Conservation (phyloP, 1,139 yeast species). For the Blastobotrys persicus region DNA sequence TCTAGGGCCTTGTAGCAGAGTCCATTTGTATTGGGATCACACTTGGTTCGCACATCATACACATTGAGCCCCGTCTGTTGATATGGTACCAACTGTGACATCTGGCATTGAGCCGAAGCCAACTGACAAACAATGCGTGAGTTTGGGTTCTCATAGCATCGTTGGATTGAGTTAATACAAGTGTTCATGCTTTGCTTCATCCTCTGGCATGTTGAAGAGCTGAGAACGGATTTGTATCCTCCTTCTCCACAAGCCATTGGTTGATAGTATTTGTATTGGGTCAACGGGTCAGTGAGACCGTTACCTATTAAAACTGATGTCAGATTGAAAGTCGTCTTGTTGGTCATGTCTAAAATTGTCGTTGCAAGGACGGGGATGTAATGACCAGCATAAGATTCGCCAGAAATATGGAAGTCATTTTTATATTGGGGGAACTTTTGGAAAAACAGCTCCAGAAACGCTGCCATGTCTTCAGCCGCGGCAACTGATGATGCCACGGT, state of each 20-base stretch:
- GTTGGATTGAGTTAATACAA: constrained; percentile 72
- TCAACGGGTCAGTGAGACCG: constrained; percentile 91
- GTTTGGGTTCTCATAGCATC: constrained; percentile 68
- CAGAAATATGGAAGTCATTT: constrained; percentile 87
- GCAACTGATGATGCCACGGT: constrained; percentile 45
- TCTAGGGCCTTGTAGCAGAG: constrained; percentile 74
- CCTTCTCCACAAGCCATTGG: constrained; percentile 98
- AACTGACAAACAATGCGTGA: constrained; percentile 88
- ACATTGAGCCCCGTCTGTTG: constrained; percentile 88
- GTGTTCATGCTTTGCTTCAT: constrained; percentile 75
- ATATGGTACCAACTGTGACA: constrained; percentile 82
- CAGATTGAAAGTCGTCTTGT: constrained; percentile 77
- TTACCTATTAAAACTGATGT: constrained; percentile 91
- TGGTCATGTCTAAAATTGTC: constrained; percentile 71
- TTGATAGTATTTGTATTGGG: constrained; percentile 80
- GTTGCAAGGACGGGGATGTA: constrained; percentile 91
- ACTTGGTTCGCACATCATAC: constrained; percentile 83
- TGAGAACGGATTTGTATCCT: constrained; percentile 64
- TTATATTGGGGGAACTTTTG: constrained; percentile 84
- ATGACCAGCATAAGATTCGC: constrained; percentile 99
- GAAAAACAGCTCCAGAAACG: constrained; percentile 86
- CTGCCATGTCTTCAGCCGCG: constrained; percentile 91
- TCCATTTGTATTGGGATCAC: constrained; percentile 61
- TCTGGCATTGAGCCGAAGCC: constrained; percentile 87
- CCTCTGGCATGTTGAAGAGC: constrained; percentile 70